Percentiles rank a stretch among this genome's conserved stretches.
Conservation (phyloP, 2,329 filamentous ascomycete species). For the Colletotrichum cordylinicola region DNA sequence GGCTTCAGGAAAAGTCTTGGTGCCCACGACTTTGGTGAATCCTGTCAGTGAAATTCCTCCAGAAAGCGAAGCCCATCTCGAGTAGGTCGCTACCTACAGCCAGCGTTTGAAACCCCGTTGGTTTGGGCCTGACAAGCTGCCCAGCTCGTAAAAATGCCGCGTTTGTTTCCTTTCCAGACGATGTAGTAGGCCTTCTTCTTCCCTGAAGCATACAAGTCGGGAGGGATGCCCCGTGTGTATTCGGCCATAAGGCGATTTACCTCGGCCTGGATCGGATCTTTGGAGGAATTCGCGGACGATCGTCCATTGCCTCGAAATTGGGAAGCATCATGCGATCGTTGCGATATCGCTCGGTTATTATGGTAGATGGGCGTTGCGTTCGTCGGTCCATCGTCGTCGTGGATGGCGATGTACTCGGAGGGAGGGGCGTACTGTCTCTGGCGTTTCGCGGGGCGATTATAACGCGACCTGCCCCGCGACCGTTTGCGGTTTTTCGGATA, state of each 20-base stretch:
- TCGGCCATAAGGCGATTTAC: neutral
- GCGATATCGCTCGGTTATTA: neutral
- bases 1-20: neutral
- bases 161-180: neutral
- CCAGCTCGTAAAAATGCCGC: neutral
- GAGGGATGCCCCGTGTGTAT: neutral
- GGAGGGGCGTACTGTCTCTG: accelerated
- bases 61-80: neutral
- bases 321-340: neutral
- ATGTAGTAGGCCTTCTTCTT: neutral
- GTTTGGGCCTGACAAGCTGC: accelerated
- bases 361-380: neutral
- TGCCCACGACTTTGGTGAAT: neutral
- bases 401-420: neutral
- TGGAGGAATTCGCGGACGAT: neutral
- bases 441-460: neutral
- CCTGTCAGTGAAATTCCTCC: neutral
- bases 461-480: neutral
- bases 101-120: neutral
- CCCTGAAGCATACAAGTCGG: neutral
- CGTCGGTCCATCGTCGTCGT: neutral
- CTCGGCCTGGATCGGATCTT: neutral
- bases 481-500: neutral
- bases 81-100: neutral
- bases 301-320: accelerated